A percentile compares a stretch with the other conserved stretches of the same genome.
Evolutionary conservation across 345 rosid species (phyloP).

Genomic region (Arabidopsis arenosa): DNA sequence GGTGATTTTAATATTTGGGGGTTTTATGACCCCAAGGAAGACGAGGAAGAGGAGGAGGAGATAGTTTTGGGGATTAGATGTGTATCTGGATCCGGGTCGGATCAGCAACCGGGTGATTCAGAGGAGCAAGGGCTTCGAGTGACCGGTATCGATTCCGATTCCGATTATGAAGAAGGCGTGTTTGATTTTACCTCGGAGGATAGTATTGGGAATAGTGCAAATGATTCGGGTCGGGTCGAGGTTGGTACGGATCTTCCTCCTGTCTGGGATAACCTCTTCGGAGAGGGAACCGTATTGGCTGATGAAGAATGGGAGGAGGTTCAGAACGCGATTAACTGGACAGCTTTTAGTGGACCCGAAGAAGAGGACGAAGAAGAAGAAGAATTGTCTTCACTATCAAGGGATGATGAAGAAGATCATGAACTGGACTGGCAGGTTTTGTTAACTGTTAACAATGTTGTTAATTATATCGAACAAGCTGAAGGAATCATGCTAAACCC

Average conservation of each 20-base stretch:
- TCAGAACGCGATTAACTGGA: slow-evolving; percentile 41
- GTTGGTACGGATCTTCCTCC: slow-evolving; percentile 37
- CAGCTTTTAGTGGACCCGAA: slow-evolving; percentile 35
- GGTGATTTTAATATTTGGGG: slow-evolving; percentile 46
- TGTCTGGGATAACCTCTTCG: slow-evolving; percentile 41
- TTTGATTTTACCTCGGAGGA: slow-evolving; percentile 38
- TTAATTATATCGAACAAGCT: slow-evolving; percentile 44
- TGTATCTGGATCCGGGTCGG: slow-evolving; percentile 28
- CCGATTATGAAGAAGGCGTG: slow-evolving; percentile 52
- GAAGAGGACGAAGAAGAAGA: slow-evolving; percentile 38
- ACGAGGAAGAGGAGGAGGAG: slow-evolving; percentile 34
- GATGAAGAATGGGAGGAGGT: slow-evolving; percentile 57
- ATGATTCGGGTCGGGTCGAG: slow-evolving; percentile 43
- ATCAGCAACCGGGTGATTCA: slow-evolving; percentile 32
- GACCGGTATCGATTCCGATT: slow-evolving; percentile 55
- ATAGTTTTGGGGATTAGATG: slow-evolving; percentile 32
- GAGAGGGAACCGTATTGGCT: slow-evolving; percentile 39
- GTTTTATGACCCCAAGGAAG: slow-evolving; percentile 38
- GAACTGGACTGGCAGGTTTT: slow-evolving; percentile 58
- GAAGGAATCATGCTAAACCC: slow-evolving; percentile 39
- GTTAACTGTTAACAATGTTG: slow-evolving; percentile 49
- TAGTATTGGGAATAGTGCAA: slow-evolving; percentile 14
- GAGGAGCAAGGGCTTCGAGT: slow-evolving; percentile 51
- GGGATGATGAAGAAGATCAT: slow-evolving; percentile 38
- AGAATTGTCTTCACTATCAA: slow-evolving; percentile 46